phyloP scores from a whole-genome alignment of 306 rosid genomes.

The Chamaecrista fasciculata region DNA sequence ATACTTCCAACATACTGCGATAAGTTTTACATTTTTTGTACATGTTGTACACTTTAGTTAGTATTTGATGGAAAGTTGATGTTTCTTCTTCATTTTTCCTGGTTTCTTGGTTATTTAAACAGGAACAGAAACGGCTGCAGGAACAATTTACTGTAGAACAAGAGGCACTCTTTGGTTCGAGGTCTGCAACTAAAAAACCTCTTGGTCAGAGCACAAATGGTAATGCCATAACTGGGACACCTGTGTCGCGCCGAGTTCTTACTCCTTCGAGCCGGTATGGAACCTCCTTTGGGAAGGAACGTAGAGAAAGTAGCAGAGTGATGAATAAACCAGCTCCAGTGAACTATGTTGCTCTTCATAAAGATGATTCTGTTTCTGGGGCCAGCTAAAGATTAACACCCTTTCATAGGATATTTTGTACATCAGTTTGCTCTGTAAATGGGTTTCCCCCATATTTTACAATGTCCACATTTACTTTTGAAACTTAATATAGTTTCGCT shows the following conservation, averaged over 20 bases:
- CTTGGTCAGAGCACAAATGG: conserved; percentile 55
- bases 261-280: conserved; percentile 56
- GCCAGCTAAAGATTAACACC: conserved; percentile 39
- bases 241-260: conserved; percentile 52
- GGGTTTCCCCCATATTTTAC: conserved; percentile 12
- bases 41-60: neutral
- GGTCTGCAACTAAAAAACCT: conserved; percentile 71
- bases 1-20: neutral
- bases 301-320: conserved; percentile 59
- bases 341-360: conserved; percentile 85
- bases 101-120: conserved; percentile 17
- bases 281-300: conserved; percentile 52
- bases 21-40: neutral
- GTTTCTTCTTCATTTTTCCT: too few species aligned
- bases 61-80: neutral
- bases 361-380: conserved; percentile 57
- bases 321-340: conserved; percentile 50
- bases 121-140: conserved; percentile 76
- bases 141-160: conserved; percentile 73
- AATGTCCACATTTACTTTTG: neutral
- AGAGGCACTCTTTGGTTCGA: conserved; percentile 74
- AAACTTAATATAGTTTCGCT: conserved; percentile 1
- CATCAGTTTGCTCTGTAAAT: conserved; percentile 34
- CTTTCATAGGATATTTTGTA: conserved; percentile 26
- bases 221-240: conserved; percentile 64